phyloP scores from a whole-genome alignment of 2,329 filamentous ascomycete genomes.

The Paramyrothecium sp. region DNA sequence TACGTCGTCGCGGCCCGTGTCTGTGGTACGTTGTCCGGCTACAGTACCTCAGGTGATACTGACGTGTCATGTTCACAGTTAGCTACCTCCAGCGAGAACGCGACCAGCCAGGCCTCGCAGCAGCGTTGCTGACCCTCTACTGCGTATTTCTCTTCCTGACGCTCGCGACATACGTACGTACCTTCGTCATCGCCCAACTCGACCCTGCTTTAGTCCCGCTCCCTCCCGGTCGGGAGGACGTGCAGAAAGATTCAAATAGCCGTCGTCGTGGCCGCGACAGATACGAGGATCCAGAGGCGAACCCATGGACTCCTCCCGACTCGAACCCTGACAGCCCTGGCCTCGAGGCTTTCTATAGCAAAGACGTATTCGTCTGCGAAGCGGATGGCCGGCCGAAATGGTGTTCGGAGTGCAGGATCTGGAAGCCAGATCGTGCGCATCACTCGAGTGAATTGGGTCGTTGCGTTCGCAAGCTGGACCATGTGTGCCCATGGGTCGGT shows the following conservation, averaged over 20 bases:
- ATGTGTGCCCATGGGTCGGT: conserved; percentile 96
- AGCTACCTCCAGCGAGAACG: conserved; percentile 62
- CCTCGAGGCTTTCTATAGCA: conserved; percentile 75
- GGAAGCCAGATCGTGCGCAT: conserved; percentile 85
- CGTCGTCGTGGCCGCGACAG: conserved; percentile 10
- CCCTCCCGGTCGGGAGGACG: conserved; percentile 30
- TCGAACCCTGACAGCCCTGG: conserved; percentile 61
- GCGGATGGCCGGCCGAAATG: conserved; percentile 80
- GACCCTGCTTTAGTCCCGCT: conserved; percentile 75
- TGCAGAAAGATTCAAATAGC: conserved; percentile 25
- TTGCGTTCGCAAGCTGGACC: conserved; percentile 89
- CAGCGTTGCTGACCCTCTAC: conserved; percentile 70
- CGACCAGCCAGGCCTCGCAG: conserved; percentile 55
- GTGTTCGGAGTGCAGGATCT: conserved; percentile 81
- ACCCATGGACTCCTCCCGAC: conserved; percentile 37
- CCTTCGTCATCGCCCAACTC: conserved; percentile 64
- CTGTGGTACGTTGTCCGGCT: conserved; percentile 54
- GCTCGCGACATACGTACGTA: conserved; percentile 66
- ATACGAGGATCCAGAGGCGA: conserved; percentile 21
- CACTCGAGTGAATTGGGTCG: conserved; percentile 80
- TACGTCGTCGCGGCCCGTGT: conserved; percentile 69
- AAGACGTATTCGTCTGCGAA: conserved; percentile 82
- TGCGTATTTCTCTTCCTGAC: conserved; percentile 70
- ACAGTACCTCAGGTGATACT: conserved; percentile 1
- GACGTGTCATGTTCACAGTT: conserved; percentile 38